Percentiles rank a stretch among this genome's conserved stretches.
These are phyloP conservation scores for Wickerhamomyces bisporus DNA, from an alignment of 805 yeast genomes.

Conservation along the genomic window DNA sequence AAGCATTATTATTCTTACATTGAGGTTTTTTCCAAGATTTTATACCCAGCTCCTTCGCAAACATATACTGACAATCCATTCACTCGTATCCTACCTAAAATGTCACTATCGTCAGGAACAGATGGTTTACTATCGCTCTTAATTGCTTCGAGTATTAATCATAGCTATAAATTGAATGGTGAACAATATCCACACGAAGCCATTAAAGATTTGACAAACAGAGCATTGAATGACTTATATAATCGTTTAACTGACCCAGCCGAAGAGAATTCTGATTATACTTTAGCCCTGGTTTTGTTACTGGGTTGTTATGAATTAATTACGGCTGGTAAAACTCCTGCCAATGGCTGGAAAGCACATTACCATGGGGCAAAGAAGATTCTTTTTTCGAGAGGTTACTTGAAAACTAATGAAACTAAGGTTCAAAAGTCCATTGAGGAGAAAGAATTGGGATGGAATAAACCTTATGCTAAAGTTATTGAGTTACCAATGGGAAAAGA, in stretches of 20 bases:
- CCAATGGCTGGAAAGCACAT: conserved; percentile 54
- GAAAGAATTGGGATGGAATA: too few species aligned
- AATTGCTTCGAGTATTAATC: conserved; percentile 45
- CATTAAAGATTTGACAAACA: conserved; percentile 46
- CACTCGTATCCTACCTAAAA: conserved; percentile 54
- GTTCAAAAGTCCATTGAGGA: too few species aligned
- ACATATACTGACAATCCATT: conserved; percentile 61
- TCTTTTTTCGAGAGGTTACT: conserved; percentile 44
- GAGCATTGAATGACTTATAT: conserved; percentile 55
- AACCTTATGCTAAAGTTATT: conserved; percentile 9
- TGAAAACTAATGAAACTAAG: conserved; percentile 25
- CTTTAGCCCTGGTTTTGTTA: conserved; percentile 56
- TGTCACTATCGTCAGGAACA: conserved; percentile 58
- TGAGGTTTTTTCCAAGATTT: conserved; percentile 50
- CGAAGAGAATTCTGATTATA: conserved; percentile 58
- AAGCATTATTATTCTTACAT: conserved; percentile 61
- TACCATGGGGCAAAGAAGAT: conserved; percentile 64
- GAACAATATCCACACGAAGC: conserved; percentile 28
- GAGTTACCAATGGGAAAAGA: conserved; percentile 15
- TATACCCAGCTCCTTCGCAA: conserved; percentile 61
- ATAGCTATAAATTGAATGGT: conserved; percentile 23
- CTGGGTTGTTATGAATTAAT: conserved; percentile 52
- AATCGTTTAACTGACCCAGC: conserved; percentile 42
- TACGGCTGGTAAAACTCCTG: conserved; percentile 32
- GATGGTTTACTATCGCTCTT: conserved; percentile 49